Percentiles rank a stretch among this genome's conserved stretches.
These are phyloP conservation scores for Pinus taeda DNA, from an alignment of 75 land plant genomes.

Conservation along the genomic window DNA sequence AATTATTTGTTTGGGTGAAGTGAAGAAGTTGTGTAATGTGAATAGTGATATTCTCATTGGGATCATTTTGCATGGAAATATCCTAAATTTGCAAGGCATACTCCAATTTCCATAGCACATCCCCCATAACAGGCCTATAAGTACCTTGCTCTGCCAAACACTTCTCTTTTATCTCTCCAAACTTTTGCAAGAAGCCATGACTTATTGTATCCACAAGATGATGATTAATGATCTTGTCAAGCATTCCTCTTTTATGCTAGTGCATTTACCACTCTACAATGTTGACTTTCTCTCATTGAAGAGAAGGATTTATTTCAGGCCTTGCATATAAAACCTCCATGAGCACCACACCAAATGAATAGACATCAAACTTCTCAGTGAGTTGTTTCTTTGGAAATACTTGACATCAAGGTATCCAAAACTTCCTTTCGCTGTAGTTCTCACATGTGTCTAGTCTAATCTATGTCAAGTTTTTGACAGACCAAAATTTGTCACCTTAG, in stretches of 20 bases:
- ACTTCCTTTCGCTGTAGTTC: slow-evolving; percentile 58
- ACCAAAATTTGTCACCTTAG: slow-evolving; percentile 51
- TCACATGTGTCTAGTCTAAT: slow-evolving; percentile 51
- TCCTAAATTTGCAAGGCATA: slow-evolving; percentile 47
- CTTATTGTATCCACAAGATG: slow-evolving; percentile 36
- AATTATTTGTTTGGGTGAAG: not conserved
- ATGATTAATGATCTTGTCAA: slow-evolving; percentile 62
- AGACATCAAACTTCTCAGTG: slow-evolving; percentile 78
- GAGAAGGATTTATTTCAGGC: slow-evolving; percentile 70
- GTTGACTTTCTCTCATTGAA: slow-evolving; percentile 78
- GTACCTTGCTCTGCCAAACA: slow-evolving; percentile 38
- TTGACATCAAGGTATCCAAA: slow-evolving; percentile 55
- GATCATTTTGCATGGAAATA: slow-evolving; percentile 2
- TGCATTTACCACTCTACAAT: slow-evolving; percentile 89
- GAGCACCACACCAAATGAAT: slow-evolving; percentile 92
- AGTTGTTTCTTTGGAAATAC: slow-evolving; percentile 51
- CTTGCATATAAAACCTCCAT: slow-evolving; percentile 86
- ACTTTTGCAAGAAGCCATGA: slow-evolving; percentile 53
- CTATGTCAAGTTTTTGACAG: slow-evolving; percentile 42
- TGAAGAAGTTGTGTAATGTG: slow-evolving; percentile 9
- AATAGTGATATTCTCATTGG: slow-evolving; percentile 10
- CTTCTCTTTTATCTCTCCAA: slow-evolving; percentile 74
- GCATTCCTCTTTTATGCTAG: slow-evolving; percentile 48
- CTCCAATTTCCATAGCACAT: slow-evolving; percentile 49
- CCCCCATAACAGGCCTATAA: slow-evolving; percentile 48